Percentiles rank a stretch among this genome's conserved stretches.
phyloP scores from a whole-genome alignment of 2,329 filamentous ascomycete species.

The Chaetothyriales sp. region DNA sequence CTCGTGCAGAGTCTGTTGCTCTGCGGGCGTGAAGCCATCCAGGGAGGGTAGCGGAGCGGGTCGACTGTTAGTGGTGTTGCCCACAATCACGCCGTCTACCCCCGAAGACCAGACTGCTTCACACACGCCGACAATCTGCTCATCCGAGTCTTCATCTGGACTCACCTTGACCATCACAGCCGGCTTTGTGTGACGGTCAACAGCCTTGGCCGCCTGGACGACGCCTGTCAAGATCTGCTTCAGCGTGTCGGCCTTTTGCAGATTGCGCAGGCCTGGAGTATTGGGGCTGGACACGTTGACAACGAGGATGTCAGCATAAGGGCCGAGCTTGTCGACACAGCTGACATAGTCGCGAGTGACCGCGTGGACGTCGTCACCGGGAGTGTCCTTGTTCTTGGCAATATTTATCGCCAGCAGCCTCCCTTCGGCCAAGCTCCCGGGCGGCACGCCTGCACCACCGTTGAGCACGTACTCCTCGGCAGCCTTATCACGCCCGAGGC shows the following conservation, averaged over 20 bases:
- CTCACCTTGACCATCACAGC: constrained; percentile 96
- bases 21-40: constrained; percentile 47
- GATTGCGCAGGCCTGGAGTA: constrained; percentile 72
- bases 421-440: constrained; percentile 63
- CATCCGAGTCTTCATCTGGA: constrained; percentile 76
- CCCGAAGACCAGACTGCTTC: constrained; percentile 69
- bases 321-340: constrained; percentile 67
- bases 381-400: constrained; percentile 90
- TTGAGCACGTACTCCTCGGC: constrained; percentile 60
- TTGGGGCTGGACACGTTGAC: constrained; percentile 97
- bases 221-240: constrained; percentile 68
- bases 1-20: constrained; percentile 55
- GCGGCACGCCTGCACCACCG: constrained; percentile 60
- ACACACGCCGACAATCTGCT: constrained; percentile 76
- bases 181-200: constrained; percentile 56
- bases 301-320: constrained; percentile 87
- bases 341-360: constrained; percentile 71
- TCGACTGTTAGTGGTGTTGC: constrained; percentile 85
- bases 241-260: constrained; percentile 73
- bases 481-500: constrained; percentile 46
- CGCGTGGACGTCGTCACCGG: constrained; percentile 68
- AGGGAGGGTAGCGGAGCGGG: constrained; percentile 54
- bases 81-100: constrained; percentile 89
- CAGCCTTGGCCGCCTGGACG: constrained; percentile 57
- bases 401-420: constrained; percentile 78